Evolutionary conservation across 352 stramenopile genomes (phyloP).

Genomic region (Elongisporangium anandrum): DNA sequence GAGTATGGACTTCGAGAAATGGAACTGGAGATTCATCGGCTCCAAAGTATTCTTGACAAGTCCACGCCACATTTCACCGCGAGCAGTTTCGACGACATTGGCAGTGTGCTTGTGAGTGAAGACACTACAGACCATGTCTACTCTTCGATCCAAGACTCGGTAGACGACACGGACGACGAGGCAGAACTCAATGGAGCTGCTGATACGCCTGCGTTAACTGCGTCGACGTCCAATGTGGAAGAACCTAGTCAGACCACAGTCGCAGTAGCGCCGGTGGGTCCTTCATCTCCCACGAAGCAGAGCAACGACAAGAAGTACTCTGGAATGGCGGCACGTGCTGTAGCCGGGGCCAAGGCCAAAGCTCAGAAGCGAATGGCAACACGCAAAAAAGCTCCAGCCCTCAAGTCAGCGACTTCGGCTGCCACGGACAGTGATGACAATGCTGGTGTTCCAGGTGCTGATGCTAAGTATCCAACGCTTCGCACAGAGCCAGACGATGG

Average conservation of each 20-base stretch:
- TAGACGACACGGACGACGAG: slow-evolving; percentile 29
- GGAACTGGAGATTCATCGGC: slow-evolving; percentile 72
- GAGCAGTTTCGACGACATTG: slow-evolving; percentile 18
- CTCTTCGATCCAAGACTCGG: slow-evolving; percentile 38
- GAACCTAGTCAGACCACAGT: background rate
- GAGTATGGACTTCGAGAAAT: slow-evolving; percentile 79
- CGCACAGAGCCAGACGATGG: slow-evolving; percentile 59
- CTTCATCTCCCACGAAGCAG: slow-evolving; percentile 7
- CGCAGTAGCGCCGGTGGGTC: background rate
- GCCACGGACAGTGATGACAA: slow-evolving; percentile 32
- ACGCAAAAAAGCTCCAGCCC: slow-evolving; percentile 21
- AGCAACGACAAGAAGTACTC: slow-evolving; percentile 48
- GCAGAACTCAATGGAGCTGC: background rate
- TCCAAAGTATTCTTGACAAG: slow-evolving; percentile 60
- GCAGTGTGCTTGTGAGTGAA: slow-evolving; percentile 37
- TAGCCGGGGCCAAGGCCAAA: slow-evolving; percentile 42
- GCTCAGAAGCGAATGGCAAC: slow-evolving; percentile 37
- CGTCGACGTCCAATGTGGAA: background rate
- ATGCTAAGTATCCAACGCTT: slow-evolving; percentile 65
- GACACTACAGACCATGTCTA: slow-evolving; percentile 49
- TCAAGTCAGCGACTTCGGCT: background rate
- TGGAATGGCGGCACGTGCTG: slow-evolving; percentile 50
- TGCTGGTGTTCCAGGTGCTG: slow-evolving; percentile 5
- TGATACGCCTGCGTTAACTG: background rate
- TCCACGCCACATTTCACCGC: slow-evolving; percentile 35